Conservation (phyloP, 768 basidiomycete genomes). For the Inosperma sp. region DNA sequence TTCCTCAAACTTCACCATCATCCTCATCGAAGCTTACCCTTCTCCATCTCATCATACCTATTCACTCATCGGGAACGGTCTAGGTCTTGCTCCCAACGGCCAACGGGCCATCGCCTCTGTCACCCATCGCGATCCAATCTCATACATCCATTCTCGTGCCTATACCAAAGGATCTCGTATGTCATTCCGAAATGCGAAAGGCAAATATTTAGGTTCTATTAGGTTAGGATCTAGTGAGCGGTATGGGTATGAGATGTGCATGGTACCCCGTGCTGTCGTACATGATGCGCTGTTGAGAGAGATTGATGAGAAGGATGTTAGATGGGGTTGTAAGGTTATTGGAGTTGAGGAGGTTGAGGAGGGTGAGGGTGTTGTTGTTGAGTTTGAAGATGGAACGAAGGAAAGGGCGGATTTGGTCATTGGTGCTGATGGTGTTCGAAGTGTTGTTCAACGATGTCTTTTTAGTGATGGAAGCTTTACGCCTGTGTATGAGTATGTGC, state of each 20-base stretch:
- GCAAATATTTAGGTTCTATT: constrained; percentile 28
- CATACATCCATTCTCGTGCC: constrained; percentile 26
- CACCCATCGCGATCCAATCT: constrained; percentile 24
- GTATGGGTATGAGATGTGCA: constrained; percentile 30
- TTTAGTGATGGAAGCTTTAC: constrained; percentile 23
- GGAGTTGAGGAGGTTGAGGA: constrained; percentile 15
- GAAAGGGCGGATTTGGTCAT: constrained; percentile 36
- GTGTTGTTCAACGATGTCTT: constrained; percentile 30
- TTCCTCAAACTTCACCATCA: constrained; percentile 12
- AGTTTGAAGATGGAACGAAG: constrained; percentile 29
- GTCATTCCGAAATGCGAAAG: constrained; percentile 32
- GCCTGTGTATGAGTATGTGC: constrained; percentile 16
- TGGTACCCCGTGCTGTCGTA: constrained; percentile 30
- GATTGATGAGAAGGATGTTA: constrained; percentile 23
- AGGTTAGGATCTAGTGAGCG: constrained; percentile 26
- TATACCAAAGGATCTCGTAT: constrained; percentile 21
- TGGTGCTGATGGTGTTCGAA: constrained; percentile 37
- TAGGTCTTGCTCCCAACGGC: constrained; percentile 39
- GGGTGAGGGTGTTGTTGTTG: constrained; percentile 16
- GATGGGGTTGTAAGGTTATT: constrained; percentile 28
- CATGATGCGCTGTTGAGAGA: constrained; percentile 32
- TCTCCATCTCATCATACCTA: constrained; percentile 22
- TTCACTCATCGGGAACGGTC: constrained; percentile 28
- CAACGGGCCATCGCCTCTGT: constrained; percentile 31
- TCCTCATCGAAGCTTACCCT: constrained; percentile 30